Conservation (phyloP, 108 stramenopile genomes). For the Stephanodiscus triporus region DNA sequence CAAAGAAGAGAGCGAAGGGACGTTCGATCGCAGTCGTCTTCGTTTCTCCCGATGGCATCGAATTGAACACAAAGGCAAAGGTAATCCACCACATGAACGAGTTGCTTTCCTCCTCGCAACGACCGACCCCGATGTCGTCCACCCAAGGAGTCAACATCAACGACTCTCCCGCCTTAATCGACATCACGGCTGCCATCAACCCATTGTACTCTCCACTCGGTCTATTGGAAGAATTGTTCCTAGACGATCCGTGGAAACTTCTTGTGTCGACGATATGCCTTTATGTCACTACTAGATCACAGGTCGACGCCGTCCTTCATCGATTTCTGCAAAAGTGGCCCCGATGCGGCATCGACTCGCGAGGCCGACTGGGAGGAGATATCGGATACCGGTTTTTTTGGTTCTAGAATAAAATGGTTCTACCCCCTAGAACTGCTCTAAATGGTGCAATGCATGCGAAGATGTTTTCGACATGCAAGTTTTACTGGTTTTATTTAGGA, state of each 20-base stretch:
- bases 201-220: conserved; percentile 58
- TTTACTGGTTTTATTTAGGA: too few species aligned
- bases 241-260: conserved; percentile 64
- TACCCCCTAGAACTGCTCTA: too few species aligned
- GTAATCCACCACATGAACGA: conserved; percentile 17
- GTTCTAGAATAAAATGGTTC: too few species aligned
- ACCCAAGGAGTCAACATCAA: neutral
- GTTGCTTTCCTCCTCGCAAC: conserved; percentile 9
- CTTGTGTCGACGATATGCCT: conserved; percentile 66
- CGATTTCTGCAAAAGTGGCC: conserved; percentile 63
- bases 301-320: conserved; percentile 58
- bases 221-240: conserved; percentile 69
- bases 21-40: conserved; percentile 6
- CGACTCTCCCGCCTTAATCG: neutral
- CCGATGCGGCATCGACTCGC: conserved; percentile 33
- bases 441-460: too few species aligned
- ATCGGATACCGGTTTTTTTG: too few species aligned
- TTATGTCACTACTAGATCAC: conserved; percentile 60
- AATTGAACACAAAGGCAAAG: conserved; percentile 20
- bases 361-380: conserved; percentile 35
- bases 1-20: conserved; percentile 6
- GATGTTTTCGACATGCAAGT: too few species aligned
- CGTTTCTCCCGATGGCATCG: conserved; percentile 30
- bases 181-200: conserved; percentile 18
- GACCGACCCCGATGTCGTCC: neutral